Evolutionary conservation across 2,329 filamentous ascomycete genomes (phyloP).

Genomic region (Neonectria sp.): DNA sequence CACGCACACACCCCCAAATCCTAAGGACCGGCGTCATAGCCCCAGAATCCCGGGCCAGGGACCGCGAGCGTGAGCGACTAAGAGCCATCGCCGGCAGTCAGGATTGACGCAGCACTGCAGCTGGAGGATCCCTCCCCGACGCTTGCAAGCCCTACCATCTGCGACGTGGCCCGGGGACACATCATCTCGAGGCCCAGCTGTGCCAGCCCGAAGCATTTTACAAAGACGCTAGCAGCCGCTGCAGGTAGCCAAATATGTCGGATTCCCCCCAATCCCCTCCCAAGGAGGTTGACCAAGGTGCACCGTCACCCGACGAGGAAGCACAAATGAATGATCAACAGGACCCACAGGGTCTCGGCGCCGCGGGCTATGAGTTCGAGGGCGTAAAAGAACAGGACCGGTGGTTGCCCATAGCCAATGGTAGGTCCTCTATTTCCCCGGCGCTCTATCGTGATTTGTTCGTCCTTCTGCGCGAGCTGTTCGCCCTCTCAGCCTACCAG

Average conservation of each 20-base stretch:
- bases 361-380: slow-evolving; percentile 89
- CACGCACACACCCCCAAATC: slow-evolving; percentile 45
- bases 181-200: slow-evolving; percentile 70
- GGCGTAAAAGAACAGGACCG: slow-evolving; percentile 97
- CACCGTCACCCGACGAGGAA: slow-evolving; percentile 94
- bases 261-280: slow-evolving; percentile 87
- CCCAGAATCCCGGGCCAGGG: slow-evolving; percentile 58
- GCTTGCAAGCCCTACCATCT: slow-evolving; percentile 68
- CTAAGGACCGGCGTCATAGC: slow-evolving; percentile 59
- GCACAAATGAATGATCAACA: slow-evolving; percentile 92
- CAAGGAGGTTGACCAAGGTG: slow-evolving; percentile 94
- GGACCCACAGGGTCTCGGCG: slow-evolving; percentile 82
- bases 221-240: slow-evolving; percentile 75
- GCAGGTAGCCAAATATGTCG: slow-evolving; percentile 91
- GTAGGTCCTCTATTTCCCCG: slow-evolving; percentile 73
- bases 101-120: slow-evolving; percentile 71
- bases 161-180: slow-evolving; percentile 75
- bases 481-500: slow-evolving; percentile 48
- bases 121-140: slow-evolving; percentile 61
- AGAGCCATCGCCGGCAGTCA: slow-evolving; percentile 52
- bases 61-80: slow-evolving; percentile 51
- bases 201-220: slow-evolving; percentile 71
- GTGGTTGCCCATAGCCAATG: slow-evolving; percentile 99
- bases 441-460: slow-evolving; percentile 60
- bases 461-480: slow-evolving; percentile 47